Percentiles rank a stretch among this genome's conserved stretches.
phyloP scores from a whole-genome alignment of 225 moss, liverwort and hornwort genomes.

The Pseudisothecium myosuroides region DNA sequence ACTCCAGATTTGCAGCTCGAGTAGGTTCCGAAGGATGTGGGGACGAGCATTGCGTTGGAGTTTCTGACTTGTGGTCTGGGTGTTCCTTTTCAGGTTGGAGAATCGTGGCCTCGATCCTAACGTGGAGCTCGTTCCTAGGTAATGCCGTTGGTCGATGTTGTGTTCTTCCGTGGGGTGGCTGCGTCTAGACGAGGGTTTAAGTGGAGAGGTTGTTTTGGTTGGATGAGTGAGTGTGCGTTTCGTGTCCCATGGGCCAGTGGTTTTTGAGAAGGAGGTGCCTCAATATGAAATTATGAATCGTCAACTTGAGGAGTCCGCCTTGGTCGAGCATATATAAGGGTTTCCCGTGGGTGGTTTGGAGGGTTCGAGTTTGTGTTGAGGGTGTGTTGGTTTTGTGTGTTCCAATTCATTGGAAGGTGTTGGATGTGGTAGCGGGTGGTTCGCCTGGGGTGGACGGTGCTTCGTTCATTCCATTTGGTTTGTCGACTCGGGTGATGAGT shows the following conservation, averaged over 20 bases:
- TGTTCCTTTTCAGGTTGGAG: slow-evolving; percentile 64
- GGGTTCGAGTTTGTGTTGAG: neutral
- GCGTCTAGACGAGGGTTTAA: neutral
- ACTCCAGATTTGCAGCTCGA: neutral
- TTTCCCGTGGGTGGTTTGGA: neutral
- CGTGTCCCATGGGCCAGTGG: neutral
- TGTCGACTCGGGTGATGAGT: neutral
- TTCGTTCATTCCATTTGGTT: neutral
- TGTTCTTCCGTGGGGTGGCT: neutral
- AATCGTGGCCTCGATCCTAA: slow-evolving; percentile 98
- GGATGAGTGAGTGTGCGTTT: neutral
- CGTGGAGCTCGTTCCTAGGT: slow-evolving; percentile 98
- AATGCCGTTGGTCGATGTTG: neutral
- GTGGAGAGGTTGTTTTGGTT: neutral
- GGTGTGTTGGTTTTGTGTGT: neutral
- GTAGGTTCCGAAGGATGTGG: neutral
- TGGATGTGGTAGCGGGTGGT: neutral
- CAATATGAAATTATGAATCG: neutral
- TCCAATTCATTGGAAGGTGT: no score
- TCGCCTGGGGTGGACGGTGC: neutral
- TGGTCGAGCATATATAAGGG: neutral
- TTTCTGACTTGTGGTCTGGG: neutral
- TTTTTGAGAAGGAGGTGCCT: neutral
- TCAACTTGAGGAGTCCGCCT: neutral
- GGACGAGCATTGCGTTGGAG: neutral